Percentiles rank a stretch among this genome's conserved stretches.
Evolutionary conservation across 164 flowering plant genomes (phyloP).

Genomic region (Vitis rupestris): DNA sequence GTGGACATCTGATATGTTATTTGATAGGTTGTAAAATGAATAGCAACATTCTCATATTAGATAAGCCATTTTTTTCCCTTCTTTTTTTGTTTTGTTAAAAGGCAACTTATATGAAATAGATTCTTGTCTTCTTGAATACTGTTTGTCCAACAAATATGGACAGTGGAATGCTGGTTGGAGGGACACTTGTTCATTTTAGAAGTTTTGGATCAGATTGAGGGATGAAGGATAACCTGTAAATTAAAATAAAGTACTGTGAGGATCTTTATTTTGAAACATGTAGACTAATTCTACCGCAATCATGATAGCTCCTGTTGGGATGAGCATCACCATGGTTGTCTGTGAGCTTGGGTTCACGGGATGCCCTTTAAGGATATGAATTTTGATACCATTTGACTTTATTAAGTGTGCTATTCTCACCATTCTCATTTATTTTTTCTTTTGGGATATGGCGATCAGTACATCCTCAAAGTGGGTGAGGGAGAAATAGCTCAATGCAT

Average conservation of each 20-base stretch:
- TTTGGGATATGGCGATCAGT: slow-evolving; percentile 20
- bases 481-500: slow-evolving; percentile 38
- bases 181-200: too few relatives aligned
- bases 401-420: background rate
- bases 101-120: too few relatives aligned
- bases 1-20: too few relatives aligned
- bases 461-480: slow-evolving; percentile 40
- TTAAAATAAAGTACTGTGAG: background rate
- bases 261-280: background rate
- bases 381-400: background rate
- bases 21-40: too few relatives aligned
- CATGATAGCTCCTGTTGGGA: background rate
- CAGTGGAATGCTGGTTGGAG: too few relatives aligned
- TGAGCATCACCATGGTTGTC: background rate
- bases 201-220: too few relatives aligned
- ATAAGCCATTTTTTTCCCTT: too few relatives aligned
- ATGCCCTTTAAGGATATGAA: too few relatives aligned
- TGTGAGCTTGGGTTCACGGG: background rate
- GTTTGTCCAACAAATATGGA: too few relatives aligned
- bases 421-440: background rate
- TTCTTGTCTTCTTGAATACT: too few relatives aligned
- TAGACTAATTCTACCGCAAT: background rate
- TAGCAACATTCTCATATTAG: too few relatives aligned
- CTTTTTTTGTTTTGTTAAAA: too few relatives aligned
- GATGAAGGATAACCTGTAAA: background rate